Percentiles rank a stretch among this genome's conserved stretches.
Evolutionary conservation across 1,284 basidiomycete species (phyloP).

Genomic region (Tremellales sp.): DNA sequence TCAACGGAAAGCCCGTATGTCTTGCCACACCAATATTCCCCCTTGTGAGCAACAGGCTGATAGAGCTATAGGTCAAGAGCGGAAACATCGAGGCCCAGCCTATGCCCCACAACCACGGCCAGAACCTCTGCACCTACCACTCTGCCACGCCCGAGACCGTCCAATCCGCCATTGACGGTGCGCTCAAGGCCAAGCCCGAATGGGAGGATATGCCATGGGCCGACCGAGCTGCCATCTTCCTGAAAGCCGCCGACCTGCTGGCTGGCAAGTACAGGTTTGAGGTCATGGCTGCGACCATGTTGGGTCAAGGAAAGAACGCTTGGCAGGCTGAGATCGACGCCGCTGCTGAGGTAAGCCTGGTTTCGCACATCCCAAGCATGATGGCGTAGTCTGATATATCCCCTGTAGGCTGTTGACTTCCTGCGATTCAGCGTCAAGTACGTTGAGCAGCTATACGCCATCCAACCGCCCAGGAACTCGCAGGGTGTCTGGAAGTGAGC

Average conservation of each 20-base stretch:
- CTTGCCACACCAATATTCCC: neutral
- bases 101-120: slow-evolving; percentile 78
- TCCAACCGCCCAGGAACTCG: slow-evolving; percentile 84
- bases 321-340: slow-evolving; percentile 99
- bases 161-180: slow-evolving; percentile 76
- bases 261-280: slow-evolving; percentile 92
- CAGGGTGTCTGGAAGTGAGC: slow-evolving; percentile 90
- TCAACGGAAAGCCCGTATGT: slow-evolving; percentile 82
- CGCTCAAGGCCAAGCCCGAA: slow-evolving; percentile 74
- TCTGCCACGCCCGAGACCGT: slow-evolving; percentile 78
- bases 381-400: neutral
- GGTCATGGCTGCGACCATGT: slow-evolving; percentile 93
- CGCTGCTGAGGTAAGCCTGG: slow-evolving; percentile 75
- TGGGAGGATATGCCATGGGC: slow-evolving; percentile 97
- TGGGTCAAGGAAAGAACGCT: slow-evolving; percentile 97
- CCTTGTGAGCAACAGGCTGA: neutral
- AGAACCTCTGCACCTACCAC: slow-evolving; percentile 79
- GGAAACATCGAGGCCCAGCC: slow-evolving; percentile 73
- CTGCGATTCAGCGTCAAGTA: slow-evolving; percentile 95
- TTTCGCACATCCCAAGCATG: too few species aligned
- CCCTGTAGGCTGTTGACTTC: slow-evolving; percentile 76
- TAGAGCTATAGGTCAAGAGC: slow-evolving; percentile 64
- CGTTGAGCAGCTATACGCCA: slow-evolving; percentile 87
- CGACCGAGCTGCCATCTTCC: slow-evolving; percentile 94
- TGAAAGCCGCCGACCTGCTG: slow-evolving; percentile 93